Evolutionary conservation across 2,329 filamentous ascomycete species (phyloP), one percentile per base, ranked within the genome.

Genomic region (Triangularia verruculosa): DNA sequence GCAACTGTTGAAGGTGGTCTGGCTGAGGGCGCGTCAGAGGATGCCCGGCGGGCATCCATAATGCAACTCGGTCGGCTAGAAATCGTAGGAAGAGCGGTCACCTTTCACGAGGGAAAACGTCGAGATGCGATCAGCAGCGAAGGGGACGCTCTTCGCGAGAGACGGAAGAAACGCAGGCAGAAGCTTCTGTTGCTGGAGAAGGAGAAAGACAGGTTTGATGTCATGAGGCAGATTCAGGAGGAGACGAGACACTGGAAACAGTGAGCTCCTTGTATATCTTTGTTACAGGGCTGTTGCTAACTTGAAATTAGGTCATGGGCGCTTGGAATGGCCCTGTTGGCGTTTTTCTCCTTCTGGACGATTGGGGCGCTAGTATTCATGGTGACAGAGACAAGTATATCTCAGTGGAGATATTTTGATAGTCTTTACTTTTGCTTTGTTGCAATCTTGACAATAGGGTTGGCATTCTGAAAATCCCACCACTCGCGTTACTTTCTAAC

Each of bases 391-490:
- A 72, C 76, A 8, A 70, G 81, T 1, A 78, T 80, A 0, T 84
- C 86, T 68, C 69, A 72, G 1, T 77, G 88, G 72, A 80, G 76
- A 3, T 91, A 91, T 70, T 90, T 90, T 68, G 75, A 89, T 68
- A 79, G 84, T 0, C 74, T 91, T 7, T 91, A 91, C 73, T 90
- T 91, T 73, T 88, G 86, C 72, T 91, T 89, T 69, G 83, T 88
- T 20, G 85, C 83, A 1, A 81, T 91, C 0, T 72, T 91, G 9
- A 90, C 89, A 0, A 88, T 91, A 53, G 89, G 89, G 1, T 69
- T 24, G 24, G 66, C 64, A 2, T 6, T 13, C 5, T 8, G 4
- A 13, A 13, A 7, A n/a, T 47, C 39, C 12, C 4, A 5, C 39
- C 39, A n/a, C n/a, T 24, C 25, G n/a, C 15, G 12, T n/a, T 27